A percentile compares a stretch with the other conserved stretches of the same genome.
Conservation (phyloP, 1,284 basidiomycete species). For the Bondarzewia mesenterica region DNA sequence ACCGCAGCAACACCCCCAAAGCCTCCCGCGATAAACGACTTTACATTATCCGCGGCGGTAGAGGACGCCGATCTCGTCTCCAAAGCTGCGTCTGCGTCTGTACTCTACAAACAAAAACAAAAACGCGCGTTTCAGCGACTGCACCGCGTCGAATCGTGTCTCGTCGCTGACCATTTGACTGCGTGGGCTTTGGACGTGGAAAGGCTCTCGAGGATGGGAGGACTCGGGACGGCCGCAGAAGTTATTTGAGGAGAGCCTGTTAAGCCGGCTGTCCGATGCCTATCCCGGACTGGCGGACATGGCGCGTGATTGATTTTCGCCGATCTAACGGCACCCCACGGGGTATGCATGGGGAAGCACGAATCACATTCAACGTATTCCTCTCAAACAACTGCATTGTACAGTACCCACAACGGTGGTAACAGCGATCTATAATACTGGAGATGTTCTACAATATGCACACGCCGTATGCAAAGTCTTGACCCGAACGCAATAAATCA, state of each 20-base stretch:
- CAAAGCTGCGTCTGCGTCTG: not conserved
- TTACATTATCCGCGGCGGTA: slow-evolving; percentile 51
- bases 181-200: not conserved
- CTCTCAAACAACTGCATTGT: too few species aligned
- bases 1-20: slow-evolving; percentile 86
- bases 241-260: not conserved
- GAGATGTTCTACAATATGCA: slow-evolving; percentile 1
- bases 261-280: not conserved
- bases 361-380: too few species aligned
- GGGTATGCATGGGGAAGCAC: too few species aligned
- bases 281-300: not conserved
- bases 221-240: too few species aligned
- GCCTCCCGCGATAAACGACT: slow-evolving; percentile 87
- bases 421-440: not conserved
- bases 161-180: not conserved
- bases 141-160: not conserved
- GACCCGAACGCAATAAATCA: not conserved
- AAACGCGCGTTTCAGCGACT: not conserved
- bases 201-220: too few species aligned
- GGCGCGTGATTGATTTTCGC: not conserved
- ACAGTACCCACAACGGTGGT: not conserved
- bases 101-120: slow-evolving; percentile 1
- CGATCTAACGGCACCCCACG: not conserved
- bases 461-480: not conserved
- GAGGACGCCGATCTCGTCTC: slow-evolving; percentile 20